phyloP scores from a whole-genome alignment of 352 stramenopile genomes.

The Phytopythium aichiense region DNA sequence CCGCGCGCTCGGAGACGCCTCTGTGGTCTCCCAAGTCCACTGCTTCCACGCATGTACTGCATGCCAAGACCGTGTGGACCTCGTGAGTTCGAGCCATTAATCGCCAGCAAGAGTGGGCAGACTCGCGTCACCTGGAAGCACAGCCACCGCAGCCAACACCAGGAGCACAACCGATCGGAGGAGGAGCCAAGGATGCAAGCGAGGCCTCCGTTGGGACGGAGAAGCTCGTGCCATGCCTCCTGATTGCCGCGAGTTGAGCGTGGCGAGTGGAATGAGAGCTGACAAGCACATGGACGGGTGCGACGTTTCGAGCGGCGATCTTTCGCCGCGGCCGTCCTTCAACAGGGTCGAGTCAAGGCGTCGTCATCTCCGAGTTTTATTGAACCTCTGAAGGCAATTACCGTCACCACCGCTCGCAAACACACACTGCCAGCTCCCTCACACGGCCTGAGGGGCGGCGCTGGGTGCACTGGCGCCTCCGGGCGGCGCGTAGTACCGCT shows the following conservation, averaged over 20 bases:
- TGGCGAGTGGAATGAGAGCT: neutral
- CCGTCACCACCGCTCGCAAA: neutral
- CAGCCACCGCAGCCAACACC: neutral
- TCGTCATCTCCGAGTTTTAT: neutral
- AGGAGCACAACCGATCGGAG: neutral
- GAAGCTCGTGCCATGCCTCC: neutral
- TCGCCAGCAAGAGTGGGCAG: conserved; percentile 8
- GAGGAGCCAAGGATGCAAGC: neutral
- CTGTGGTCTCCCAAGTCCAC: conserved; percentile 68
- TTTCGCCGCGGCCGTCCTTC: neutral
- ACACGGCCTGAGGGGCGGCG: conserved; percentile 1
- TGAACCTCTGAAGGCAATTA: neutral
- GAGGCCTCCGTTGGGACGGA: neutral
- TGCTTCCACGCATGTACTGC: conserved; percentile 58
- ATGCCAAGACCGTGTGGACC: too few species aligned
- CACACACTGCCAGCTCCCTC: neutral
- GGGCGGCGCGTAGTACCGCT: conserved; percentile 1
- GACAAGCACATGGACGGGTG: neutral
- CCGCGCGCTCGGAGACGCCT: conserved; percentile 59
- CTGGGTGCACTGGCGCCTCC: neutral
- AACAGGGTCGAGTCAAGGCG: too few species aligned
- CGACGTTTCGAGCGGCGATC: neutral
- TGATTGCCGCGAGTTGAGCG: neutral
- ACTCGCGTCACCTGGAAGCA: neutral
- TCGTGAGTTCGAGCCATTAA: neutral